Evolutionary conservation across 345 rosid species (phyloP).

Genomic region (Syzygium oleosum): DNA sequence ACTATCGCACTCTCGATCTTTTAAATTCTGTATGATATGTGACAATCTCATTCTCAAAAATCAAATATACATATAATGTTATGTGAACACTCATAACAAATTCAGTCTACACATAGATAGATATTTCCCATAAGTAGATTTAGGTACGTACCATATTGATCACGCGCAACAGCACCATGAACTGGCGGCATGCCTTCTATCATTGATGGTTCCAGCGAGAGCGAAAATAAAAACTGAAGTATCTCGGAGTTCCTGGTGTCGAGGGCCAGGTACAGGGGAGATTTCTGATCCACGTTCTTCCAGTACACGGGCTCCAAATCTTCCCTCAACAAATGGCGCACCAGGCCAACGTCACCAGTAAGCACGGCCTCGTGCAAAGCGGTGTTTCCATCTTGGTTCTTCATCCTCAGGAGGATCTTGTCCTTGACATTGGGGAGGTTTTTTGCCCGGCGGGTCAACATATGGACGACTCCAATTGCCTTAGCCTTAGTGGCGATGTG

Average conservation of each 20-base stretch:
- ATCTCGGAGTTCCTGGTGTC: fast-evolving
- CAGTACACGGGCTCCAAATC: background rate
- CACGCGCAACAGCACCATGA: background rate
- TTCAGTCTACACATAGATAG: background rate
- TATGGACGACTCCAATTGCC: background rate
- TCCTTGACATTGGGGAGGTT: background rate
- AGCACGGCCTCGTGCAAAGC: background rate
- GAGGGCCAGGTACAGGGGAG: background rate
- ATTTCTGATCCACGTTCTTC: background rate
- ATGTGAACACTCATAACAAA: no score
- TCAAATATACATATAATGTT: no score
- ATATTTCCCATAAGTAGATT: background rate
- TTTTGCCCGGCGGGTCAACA: background rate
- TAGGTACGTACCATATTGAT: no score
- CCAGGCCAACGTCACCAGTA: background rate
- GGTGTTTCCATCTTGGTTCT: background rate
- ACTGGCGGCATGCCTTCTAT: background rate
- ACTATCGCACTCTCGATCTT: no score
- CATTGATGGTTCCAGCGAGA: background rate
- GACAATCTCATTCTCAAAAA: no score
- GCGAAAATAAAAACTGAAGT: background rate
- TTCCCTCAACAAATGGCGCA: background rate
- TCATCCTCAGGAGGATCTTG: background rate
- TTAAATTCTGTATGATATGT: no score
- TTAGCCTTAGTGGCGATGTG: background rate